Percentiles rank a stretch among this genome's conserved stretches.
Conservation (phyloP, 75 land plant species). For the Sequoiadendron giganteum region DNA sequence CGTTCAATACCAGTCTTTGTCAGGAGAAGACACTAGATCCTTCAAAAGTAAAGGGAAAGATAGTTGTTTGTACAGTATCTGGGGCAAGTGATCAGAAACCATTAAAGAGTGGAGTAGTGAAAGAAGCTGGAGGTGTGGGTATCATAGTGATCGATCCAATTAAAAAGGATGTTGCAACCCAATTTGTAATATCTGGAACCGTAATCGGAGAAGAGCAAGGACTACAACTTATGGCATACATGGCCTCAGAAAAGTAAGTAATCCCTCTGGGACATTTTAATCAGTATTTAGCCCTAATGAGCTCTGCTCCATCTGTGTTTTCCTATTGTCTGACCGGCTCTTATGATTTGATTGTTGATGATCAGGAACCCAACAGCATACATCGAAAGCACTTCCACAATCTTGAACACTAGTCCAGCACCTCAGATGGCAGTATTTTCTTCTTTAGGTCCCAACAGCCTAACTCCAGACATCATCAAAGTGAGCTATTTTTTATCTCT, state of each 20-base stretch:
- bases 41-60: constrained; percentile 37
- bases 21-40: constrained; percentile 35
- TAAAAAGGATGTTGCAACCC: constrained; percentile 20
- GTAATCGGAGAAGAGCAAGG: constrained; percentile 38
- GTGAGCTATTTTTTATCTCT: not conserved
- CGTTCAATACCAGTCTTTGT: constrained; percentile 35
- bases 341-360: not conserved
- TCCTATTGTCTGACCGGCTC: not conserved
- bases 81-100: not conserved
- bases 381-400: not conserved
- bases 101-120: constrained; percentile 29
- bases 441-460: not conserved
- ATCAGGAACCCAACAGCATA: not conserved
- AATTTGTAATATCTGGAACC: constrained; percentile 30
- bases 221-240: constrained; percentile 33
- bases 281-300: no score
- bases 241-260: constrained; percentile 32
- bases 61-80: constrained; percentile 43
- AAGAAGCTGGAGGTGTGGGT: constrained; percentile 54
- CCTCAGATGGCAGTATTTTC: not conserved
- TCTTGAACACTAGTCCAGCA: not conserved
- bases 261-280: no score
- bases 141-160: constrained; percentile 42
- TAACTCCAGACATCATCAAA: not conserved
- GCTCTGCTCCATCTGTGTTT: no score